Percentiles rank a stretch among this genome's conserved stretches.
These are phyloP conservation scores for Hypericum androsaemum DNA, from an alignment of 345 rosid genomes.

Conservation along the genomic window DNA sequence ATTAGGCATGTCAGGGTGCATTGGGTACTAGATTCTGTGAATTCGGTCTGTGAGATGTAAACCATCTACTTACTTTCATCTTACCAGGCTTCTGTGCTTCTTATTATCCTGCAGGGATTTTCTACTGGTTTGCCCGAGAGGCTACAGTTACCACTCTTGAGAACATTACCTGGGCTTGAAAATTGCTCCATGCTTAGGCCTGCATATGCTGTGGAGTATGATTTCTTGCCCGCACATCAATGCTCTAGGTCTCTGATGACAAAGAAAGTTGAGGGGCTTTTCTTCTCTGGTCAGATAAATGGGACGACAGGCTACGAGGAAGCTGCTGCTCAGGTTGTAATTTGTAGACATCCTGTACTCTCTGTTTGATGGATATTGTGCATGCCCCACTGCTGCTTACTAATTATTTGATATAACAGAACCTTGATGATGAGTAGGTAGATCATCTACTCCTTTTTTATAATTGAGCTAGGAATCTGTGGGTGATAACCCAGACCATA, in stretches of 20 bases:
- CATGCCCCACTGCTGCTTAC: not conserved
- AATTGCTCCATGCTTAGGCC: conserved; percentile 94
- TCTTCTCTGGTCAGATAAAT: conserved; percentile 98
- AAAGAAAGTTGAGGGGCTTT: conserved; percentile 80
- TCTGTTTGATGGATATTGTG: conserved; percentile 9
- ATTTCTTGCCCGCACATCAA: conserved; percentile 91
- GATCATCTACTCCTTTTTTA: too few relatives aligned
- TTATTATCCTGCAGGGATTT: conserved; percentile 56
- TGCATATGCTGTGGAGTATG: conserved; percentile 98
- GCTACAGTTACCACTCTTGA: conserved; percentile 86
- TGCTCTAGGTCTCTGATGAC: conserved; percentile 95
- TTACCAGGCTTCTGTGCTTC: not conserved
- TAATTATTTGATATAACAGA: too few relatives aligned
- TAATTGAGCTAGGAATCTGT: too few relatives aligned
- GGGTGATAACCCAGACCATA: too few relatives aligned
- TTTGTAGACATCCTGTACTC: conserved; percentile 8
- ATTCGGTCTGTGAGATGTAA: too few relatives aligned
- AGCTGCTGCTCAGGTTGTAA: conserved; percentile 94
- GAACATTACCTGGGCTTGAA: conserved; percentile 97
- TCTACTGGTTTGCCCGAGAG: conserved; percentile 96
- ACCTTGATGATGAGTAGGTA: too few relatives aligned
- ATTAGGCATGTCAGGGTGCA: too few relatives aligned
- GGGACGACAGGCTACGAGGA: conserved; percentile 99
- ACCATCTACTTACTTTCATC: not conserved
- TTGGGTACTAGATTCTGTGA: too few relatives aligned